Conservation (phyloP, 2,329 filamentous ascomycete genomes). For the Phyllosticta citrichinensis region DNA sequence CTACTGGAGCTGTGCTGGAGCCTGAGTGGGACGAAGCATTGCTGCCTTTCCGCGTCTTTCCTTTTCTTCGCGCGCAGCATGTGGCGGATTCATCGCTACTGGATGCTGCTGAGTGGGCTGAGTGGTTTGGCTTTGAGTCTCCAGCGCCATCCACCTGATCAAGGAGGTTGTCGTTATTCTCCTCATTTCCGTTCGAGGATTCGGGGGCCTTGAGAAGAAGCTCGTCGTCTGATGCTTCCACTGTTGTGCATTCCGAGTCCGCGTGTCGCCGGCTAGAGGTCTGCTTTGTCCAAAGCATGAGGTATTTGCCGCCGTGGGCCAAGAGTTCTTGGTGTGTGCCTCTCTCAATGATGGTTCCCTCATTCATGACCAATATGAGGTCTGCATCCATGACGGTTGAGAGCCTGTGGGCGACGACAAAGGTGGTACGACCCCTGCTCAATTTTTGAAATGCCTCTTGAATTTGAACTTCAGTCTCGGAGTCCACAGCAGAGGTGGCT, state of each 20-base stretch:
- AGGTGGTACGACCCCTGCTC: constrained; percentile 53
- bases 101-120: background rate
- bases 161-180: background rate
- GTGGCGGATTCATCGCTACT: background rate
- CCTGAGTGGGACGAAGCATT: background rate
- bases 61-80: background rate
- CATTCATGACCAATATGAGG: constrained; percentile 69
- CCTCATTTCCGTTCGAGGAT: background rate
- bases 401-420: constrained; percentile 66
- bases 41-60: background rate
- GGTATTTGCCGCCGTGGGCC: constrained; percentile 60
- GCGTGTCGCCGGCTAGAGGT: constrained; percentile 25
- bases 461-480: constrained; percentile 57
- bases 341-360: constrained; percentile 65
- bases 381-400: constrained; percentile 81
- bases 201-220: background rate
- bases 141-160: background rate
- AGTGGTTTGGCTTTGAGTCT: background rate
- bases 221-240: background rate
- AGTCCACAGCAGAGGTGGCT: constrained; percentile 78
- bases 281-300: constrained; percentile 83
- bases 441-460: constrained; percentile 51
- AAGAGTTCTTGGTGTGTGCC: constrained; percentile 73
- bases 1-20: background rate
- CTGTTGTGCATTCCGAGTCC: background rate